These are phyloP conservation scores for Anthoceros angustus DNA, from an alignment of 225 moss, liverwort and hornwort genomes.

Conservation along the genomic window DNA sequence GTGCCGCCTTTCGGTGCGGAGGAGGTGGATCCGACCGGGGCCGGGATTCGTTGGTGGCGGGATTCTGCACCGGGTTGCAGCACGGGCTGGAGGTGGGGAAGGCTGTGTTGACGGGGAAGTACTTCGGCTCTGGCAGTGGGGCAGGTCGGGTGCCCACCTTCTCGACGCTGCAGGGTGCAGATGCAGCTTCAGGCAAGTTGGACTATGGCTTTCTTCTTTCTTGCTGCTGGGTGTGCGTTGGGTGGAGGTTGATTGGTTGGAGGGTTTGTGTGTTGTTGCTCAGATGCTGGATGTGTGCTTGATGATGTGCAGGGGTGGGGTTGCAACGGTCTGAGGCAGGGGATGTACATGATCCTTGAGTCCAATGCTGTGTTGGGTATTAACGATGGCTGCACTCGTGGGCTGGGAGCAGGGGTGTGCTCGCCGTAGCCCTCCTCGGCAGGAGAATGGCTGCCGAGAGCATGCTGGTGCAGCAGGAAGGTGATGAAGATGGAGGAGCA, in stretches of 20 bases:
- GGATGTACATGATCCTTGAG: not conserved
- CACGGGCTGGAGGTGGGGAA: conserved; percentile 71
- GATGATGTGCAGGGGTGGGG: conserved; percentile 2
- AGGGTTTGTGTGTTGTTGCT: not conserved
- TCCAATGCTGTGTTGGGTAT: not conserved
- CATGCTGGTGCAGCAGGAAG: too few species aligned
- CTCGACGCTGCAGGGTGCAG: conserved; percentile 38
- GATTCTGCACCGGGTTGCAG: conserved; percentile 77
- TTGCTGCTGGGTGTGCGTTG: not conserved
- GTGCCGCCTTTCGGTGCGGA: conserved; percentile 73
- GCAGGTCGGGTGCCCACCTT: conserved; percentile 78
- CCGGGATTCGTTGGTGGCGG: conserved; percentile 96
- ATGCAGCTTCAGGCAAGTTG: conserved; percentile 55
- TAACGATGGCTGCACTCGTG: not conserved
- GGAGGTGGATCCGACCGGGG: conserved; percentile 88
- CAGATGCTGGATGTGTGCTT: not conserved
- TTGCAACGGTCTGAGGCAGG: conserved; percentile 3
- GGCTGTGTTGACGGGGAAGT: conserved; percentile 85
- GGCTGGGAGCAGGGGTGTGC: conserved; percentile 1
- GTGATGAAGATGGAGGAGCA: too few species aligned
- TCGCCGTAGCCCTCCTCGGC: not conserved
- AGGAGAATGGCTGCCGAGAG: too few species aligned
- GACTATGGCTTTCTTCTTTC: not conserved
- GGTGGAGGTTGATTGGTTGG: not conserved
- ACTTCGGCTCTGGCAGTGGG: conserved; percentile 83